Evolutionary conservation across 805 yeast genomes (phyloP).

Genomic region (Suhomyces canberraensis): DNA sequence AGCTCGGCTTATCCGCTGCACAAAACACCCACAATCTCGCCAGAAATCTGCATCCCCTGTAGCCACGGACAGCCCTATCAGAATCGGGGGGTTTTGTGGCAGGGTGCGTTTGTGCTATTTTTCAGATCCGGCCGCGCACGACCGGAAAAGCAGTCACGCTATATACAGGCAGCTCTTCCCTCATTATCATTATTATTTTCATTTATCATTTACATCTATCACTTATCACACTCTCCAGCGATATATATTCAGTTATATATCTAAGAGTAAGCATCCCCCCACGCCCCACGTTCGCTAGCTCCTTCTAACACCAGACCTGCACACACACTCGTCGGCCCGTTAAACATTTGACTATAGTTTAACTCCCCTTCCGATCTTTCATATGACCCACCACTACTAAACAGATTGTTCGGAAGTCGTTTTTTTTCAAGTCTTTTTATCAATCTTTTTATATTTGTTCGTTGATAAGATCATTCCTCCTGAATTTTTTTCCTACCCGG

Average conservation of each 20-base stretch:
- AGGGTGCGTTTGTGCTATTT: not conserved
- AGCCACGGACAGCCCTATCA: too few relatives aligned
- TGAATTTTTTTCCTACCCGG: constrained; percentile 5
- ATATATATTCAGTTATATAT: constrained; percentile 5
- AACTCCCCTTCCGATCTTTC: constrained; percentile 1
- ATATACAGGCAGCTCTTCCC: constrained; percentile 1
- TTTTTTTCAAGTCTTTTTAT: constrained; percentile 5
- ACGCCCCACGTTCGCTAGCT: not conserved
- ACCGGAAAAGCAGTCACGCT: constrained; percentile 2
- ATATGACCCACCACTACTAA: constrained; percentile 7
- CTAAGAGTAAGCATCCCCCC: constrained; percentile 1
- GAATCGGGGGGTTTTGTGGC: too few relatives aligned
- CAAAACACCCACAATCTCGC: too few relatives aligned
- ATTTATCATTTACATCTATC: not conserved
- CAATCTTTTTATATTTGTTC: constrained; percentile 4
- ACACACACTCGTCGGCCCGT: not conserved
- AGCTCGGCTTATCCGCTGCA: too few relatives aligned
- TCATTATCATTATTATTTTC: not conserved
- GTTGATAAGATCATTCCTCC: not conserved
- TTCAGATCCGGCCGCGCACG: not conserved
- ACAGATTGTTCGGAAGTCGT: constrained; percentile 7
- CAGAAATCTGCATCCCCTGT: too few relatives aligned
- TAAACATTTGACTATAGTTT: constrained; percentile 7
- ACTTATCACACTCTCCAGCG: too few relatives aligned
- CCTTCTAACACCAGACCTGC: not conserved